Evolutionary conservation across 2,329 filamentous ascomycete genomes (phyloP).

Genomic region (Cordyceps militaris): DNA sequence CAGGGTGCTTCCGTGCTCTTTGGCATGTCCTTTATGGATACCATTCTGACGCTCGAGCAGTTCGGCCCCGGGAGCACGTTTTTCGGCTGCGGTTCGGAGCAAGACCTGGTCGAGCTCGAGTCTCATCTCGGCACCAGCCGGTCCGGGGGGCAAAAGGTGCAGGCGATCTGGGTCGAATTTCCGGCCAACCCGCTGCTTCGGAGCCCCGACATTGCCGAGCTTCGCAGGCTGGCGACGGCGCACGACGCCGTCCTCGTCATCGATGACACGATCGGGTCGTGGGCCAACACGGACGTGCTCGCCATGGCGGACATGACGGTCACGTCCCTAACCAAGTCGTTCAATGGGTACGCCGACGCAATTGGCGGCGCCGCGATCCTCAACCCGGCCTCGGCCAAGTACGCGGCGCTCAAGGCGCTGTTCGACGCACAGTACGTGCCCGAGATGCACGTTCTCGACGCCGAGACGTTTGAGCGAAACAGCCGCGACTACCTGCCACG

Average conservation of each 20-base stretch:
- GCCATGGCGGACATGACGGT: slow-evolving; percentile 36
- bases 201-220: slow-evolving; percentile 16
- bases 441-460: slow-evolving; percentile 35
- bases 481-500: slow-evolving; percentile 31
- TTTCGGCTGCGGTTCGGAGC: no score
- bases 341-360: slow-evolving; percentile 44
- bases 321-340: slow-evolving; percentile 43
- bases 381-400: slow-evolving; percentile 30
- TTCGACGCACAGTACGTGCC: slow-evolving; percentile 21
- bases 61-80: no score
- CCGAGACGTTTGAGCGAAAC: slow-evolving; percentile 30
- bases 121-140: no score
- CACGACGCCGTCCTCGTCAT: slow-evolving; percentile 31
- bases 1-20: no score
- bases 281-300: slow-evolving; percentile 37
- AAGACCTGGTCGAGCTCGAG: slow-evolving; percentile 24
- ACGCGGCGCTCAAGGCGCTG: slow-evolving; percentile 25
- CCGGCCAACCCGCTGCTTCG: slow-evolving; percentile 20
- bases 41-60: no score
- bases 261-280: slow-evolving; percentile 35
- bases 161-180: slow-evolving; percentile 38
- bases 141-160: slow-evolving; percentile 29
- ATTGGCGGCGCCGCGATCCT: slow-evolving; percentile 36
- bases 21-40: no score
- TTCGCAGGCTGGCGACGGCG: slow-evolving; percentile 23